Conservation (phyloP, 768 basidiomycete genomes). For the Psilocybe subaeruginosa region DNA sequence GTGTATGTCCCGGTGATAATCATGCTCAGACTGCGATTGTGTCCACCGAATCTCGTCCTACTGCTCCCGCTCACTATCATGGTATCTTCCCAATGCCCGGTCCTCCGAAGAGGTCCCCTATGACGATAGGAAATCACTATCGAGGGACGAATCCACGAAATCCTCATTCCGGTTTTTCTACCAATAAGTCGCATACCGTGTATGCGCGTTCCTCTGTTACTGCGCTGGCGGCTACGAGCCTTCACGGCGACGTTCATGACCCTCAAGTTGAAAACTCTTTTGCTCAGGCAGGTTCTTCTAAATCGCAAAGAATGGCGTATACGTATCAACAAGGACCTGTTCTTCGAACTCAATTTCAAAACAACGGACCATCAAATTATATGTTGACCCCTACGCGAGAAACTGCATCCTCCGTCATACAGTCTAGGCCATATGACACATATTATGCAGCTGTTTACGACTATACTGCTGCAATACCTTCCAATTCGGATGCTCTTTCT, state of each 20-base stretch:
- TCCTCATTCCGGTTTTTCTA: conserved; percentile 5
- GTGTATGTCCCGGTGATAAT: neutral
- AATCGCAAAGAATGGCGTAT: conserved; percentile 1
- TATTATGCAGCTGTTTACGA: neutral
- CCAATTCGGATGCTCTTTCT: neutral
- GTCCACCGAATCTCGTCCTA: neutral
- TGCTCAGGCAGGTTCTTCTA: neutral
- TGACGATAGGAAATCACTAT: neutral
- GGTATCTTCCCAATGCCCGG: conserved; percentile 10
- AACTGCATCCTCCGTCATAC: neutral
- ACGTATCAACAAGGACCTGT: conserved; percentile 14
- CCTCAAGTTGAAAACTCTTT: neutral
- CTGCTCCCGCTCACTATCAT: neutral
- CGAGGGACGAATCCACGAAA: neutral
- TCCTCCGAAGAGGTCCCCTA: conserved; percentile 16
- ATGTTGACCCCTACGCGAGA: neutral
- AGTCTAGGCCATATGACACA: neutral
- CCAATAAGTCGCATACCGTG: conserved; percentile 6
- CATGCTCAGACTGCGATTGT: neutral
- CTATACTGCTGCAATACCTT: neutral
- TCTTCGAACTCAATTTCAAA: conserved; percentile 17
- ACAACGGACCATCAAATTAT: conserved; percentile 19
- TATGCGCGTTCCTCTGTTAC: neutral
- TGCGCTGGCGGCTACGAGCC: too few relatives aligned
- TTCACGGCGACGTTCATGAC: neutral